Conservation (phyloP, 495 filamentous ascomycete species). For the Penicillium chermesinum region DNA sequence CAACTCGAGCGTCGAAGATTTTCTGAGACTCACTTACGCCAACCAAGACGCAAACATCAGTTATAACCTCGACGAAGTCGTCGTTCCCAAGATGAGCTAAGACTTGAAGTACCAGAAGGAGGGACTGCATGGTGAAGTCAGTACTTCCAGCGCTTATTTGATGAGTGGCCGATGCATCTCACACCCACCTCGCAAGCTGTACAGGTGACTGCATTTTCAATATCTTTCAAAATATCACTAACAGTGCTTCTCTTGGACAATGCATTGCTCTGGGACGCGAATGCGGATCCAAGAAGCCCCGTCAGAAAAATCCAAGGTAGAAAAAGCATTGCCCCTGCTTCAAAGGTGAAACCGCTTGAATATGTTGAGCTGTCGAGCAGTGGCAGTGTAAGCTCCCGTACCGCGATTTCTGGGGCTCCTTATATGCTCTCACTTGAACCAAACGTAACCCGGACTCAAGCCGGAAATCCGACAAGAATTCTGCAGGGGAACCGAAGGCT, state of each 20-base stretch:
- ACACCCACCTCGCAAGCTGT: conserved; percentile 41
- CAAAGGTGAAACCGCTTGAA: neutral
- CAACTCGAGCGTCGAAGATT: neutral
- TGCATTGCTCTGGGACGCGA: conserved; percentile 5
- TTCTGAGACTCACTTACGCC: conserved; percentile 21
- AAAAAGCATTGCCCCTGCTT: conserved; percentile 5
- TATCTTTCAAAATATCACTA: conserved; percentile 24
- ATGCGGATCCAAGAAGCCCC: conserved; percentile 7
- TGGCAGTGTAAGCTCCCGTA: no score
- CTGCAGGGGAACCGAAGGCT: neutral
- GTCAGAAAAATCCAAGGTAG: conserved; percentile 5
- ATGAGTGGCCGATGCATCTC: neutral
- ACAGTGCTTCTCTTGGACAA: conserved; percentile 11
- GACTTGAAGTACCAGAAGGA: conserved; percentile 40
- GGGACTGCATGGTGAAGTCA: conserved; percentile 18
- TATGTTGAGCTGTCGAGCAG: neutral
- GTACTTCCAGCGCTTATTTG: neutral
- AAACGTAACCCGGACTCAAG: neutral
- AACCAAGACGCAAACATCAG: conserved; percentile 40
- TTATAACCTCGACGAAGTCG: conserved; percentile 36
- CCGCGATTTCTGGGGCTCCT: no score
- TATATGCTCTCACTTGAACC: no score
- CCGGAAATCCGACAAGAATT: neutral
- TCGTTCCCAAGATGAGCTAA: conserved; percentile 38
- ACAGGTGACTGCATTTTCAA: conserved; percentile 42